Percentiles rank a stretch among this genome's conserved stretches.
phyloP scores from a whole-genome alignment of 1,284 basidiomycete species.

The Heimioporus retisporus region DNA sequence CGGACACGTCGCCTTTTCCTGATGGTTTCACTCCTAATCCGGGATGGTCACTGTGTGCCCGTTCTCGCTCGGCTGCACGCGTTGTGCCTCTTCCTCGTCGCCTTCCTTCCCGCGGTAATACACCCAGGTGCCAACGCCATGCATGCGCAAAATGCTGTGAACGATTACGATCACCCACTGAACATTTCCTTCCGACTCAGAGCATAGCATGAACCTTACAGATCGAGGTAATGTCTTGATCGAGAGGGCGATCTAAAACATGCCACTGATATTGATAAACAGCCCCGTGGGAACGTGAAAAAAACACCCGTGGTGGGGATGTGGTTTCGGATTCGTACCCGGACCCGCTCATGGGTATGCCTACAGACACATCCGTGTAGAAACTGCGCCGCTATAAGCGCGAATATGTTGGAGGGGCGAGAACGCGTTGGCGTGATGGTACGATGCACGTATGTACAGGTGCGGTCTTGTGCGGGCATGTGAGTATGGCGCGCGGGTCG shows the following conservation, averaged over 20 bases:
- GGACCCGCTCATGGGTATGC: no score
- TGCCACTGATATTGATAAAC: slow-evolving; percentile 67
- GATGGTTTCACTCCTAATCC: slow-evolving; percentile 8
- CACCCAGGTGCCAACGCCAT: slow-evolving; percentile 18
- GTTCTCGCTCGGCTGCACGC: slow-evolving; percentile 6
- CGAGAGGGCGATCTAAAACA: slow-evolving; percentile 57
- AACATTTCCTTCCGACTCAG: neutral
- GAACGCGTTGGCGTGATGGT: no score
- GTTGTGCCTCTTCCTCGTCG: slow-evolving; percentile 20
- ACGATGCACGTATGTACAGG: no score
- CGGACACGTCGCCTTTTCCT: neutral
- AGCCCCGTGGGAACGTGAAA: no score
- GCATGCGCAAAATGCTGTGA: neutral
- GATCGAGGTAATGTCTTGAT: slow-evolving; percentile 70
- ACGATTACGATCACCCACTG: neutral
- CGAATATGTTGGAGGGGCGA: no score
- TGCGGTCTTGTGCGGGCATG: no score
- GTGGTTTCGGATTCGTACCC: no score
- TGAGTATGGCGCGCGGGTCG: no score
- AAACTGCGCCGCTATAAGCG: no score
- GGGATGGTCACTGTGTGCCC: slow-evolving; percentile 4
- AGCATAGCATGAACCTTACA: slow-evolving; percentile 39
- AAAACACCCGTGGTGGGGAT: no score
- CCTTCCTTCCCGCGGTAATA: slow-evolving; percentile 9
- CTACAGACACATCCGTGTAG: no score